Conservation (phyloP, 441 rosid genomes). For the Flueggea neowawraea region DNA sequence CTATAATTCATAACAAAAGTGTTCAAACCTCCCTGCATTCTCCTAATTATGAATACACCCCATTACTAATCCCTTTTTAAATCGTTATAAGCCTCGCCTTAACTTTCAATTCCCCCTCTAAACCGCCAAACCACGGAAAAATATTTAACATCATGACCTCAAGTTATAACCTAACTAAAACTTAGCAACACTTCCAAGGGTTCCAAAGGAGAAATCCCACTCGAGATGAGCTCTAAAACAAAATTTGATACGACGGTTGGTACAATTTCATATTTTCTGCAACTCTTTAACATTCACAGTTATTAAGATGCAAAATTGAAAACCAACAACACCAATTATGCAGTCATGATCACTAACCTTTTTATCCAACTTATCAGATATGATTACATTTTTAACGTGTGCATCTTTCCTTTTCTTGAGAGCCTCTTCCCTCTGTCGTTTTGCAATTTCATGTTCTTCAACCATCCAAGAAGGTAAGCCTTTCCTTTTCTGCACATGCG, state of each 20-base stretch:
- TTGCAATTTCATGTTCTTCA: conserved; percentile 67
- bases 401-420: conserved; percentile 86
- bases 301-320: not conserved
- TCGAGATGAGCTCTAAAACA: not conserved
- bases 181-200: too few species aligned
- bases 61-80: too few species aligned
- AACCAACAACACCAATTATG: conserved; percentile 1
- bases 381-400: conserved; percentile 65
- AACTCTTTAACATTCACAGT: not conserved
- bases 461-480: conserved; percentile 86
- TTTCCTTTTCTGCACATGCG: conserved; percentile 63
- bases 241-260: not conserved
- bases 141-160: too few species aligned
- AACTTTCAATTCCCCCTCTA: too few species aligned
- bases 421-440: conserved; percentile 58
- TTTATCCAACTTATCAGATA: conserved; percentile 83
- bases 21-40: not conserved
- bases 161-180: too few species aligned
- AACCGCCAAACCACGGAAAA: too few species aligned
- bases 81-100: too few species aligned
- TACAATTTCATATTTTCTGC: not conserved
- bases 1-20: not conserved
- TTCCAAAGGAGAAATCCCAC: too few species aligned
- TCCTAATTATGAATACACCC: too few species aligned
- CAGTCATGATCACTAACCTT: conserved; percentile 40